phyloP scores from a whole-genome alignment of 768 basidiomycete species.

The Boletus vinaceobasis region DNA sequence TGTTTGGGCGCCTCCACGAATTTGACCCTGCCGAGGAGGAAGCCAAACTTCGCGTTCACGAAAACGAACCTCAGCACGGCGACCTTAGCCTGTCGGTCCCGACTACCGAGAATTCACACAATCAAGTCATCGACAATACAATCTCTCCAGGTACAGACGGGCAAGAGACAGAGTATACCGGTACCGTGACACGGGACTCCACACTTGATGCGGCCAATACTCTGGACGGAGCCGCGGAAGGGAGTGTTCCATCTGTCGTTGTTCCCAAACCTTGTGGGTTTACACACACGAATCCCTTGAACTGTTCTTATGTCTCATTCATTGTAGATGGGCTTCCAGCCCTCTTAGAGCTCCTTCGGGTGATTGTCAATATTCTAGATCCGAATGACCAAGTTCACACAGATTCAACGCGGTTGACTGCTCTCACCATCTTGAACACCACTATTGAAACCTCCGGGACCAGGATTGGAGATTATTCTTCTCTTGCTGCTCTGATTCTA shows the following conservation, averaged over 20 bases:
- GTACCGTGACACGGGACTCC: not conserved
- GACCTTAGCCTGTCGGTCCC: constrained; percentile 64
- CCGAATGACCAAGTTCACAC: constrained; percentile 94
- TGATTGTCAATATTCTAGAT: constrained; percentile 92
- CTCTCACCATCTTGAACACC: constrained; percentile 81
- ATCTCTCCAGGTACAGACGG: constrained; percentile 6
- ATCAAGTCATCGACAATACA: constrained; percentile 14
- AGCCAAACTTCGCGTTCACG: constrained; percentile 50
- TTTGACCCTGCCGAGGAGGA: constrained; percentile 69
- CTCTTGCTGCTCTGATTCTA: constrained; percentile 69
- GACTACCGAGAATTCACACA: constrained; percentile 29
- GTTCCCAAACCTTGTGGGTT: constrained; percentile 24
- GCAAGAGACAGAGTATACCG: constrained; percentile 6
- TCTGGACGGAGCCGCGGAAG: constrained; percentile 18
- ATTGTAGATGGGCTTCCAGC: constrained; percentile 82
- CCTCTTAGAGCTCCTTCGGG: constrained; percentile 86
- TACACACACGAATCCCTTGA: not conserved
- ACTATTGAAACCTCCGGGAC: constrained; percentile 84
- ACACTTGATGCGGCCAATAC: not conserved
- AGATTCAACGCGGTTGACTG: constrained; percentile 88
- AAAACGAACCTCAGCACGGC: constrained; percentile 49
- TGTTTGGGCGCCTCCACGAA: constrained; percentile 69
- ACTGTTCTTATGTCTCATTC: not conserved
- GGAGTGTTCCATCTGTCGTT: constrained; percentile 31
- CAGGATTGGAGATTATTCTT: constrained; percentile 72